A percentile compares a stretch with the other conserved stretches of the same genome.
These are phyloP conservation scores for Henckelia pumila DNA, from an alignment of 257 asterid genomes.

Conservation along the genomic window DNA sequence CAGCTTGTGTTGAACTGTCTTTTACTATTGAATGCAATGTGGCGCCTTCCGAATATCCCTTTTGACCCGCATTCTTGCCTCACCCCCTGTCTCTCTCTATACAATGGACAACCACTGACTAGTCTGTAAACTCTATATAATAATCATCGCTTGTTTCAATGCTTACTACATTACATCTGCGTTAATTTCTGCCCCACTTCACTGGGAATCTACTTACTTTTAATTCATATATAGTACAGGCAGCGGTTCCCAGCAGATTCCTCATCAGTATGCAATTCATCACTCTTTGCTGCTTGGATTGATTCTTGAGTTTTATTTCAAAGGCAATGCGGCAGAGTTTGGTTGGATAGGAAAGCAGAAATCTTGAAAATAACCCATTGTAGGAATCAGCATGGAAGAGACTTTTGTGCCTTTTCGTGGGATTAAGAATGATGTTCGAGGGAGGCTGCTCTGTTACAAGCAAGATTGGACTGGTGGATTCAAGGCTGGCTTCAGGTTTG, in stretches of 20 bases:
- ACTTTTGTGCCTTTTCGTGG: conserved; percentile 82
- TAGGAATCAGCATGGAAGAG: conserved; percentile 50
- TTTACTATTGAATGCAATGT: background rate
- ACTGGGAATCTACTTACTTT: background rate
- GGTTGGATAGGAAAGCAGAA: background rate
- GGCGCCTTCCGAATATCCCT: background rate
- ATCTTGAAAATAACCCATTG: background rate
- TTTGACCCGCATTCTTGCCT: conserved; percentile 24
- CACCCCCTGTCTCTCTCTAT: conserved; percentile 8
- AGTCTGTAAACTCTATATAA: conserved; percentile 43
- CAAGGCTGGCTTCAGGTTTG: conserved; percentile 74
- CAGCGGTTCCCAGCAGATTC: too few species aligned
- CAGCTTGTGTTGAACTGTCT: conserved; percentile 41
- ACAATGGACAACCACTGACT: background rate
- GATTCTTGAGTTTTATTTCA: background rate
- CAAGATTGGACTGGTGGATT: conserved; percentile 88
- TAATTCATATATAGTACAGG: background rate
- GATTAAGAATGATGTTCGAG: conserved; percentile 66
- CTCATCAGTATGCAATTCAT: background rate
- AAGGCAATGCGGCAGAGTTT: background rate
- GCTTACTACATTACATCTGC: background rate
- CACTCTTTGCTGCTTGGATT: conserved; percentile 9
- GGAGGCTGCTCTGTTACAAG: conserved; percentile 73
- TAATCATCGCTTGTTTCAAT: background rate
- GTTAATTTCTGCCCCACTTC: background rate